Evolutionary conservation across 176 grass and related monocot genomes (phyloP).

Genomic region (Bolboschoenus planiculmis): DNA sequence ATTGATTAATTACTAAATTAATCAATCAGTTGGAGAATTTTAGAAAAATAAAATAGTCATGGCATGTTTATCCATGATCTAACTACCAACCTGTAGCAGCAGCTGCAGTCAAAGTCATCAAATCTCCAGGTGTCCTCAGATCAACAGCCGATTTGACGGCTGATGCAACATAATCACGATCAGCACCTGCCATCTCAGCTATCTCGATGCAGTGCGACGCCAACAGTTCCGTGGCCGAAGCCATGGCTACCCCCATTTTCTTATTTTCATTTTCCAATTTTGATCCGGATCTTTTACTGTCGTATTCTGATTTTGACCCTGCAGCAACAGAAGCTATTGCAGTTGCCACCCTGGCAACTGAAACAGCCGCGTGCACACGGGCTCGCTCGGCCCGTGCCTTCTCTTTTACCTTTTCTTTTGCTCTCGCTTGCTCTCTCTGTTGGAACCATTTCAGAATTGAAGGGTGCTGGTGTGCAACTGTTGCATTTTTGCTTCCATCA

Average conservation of each 20-base stretch:
- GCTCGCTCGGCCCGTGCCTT: conserved; percentile 69
- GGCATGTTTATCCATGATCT: neutral
- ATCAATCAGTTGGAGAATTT: neutral
- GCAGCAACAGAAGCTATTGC: conserved; percentile 60
- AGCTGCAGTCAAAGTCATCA: conserved; percentile 89
- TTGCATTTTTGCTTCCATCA: conserved; percentile 10
- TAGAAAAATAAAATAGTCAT: neutral
- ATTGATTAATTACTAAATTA: neutral
- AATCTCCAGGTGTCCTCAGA: conserved; percentile 57
- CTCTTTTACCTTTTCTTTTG: conserved; percentile 63
- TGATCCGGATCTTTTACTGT: neutral
- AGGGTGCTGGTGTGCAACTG: conserved; percentile 18
- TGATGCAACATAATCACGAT: conserved; percentile 45
- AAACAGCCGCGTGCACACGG: conserved; percentile 64
- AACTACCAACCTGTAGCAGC: conserved; percentile 67
- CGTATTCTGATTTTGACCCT: conserved; percentile 31
- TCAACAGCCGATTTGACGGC: conserved; percentile 69
- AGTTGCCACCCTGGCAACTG: conserved; percentile 68
- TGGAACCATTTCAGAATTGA: conserved; percentile 79
- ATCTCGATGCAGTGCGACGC: conserved; percentile 82
- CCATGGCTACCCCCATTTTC: conserved; percentile 71
- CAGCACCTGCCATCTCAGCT: conserved; percentile 54
- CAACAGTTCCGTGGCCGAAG: conserved; percentile 68
- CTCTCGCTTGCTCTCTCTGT: conserved; percentile 41
- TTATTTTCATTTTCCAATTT: conserved; percentile 17